Evolutionary conservation across 306 rosid species (phyloP).

Genomic region (Begonia fuchsioides): DNA sequence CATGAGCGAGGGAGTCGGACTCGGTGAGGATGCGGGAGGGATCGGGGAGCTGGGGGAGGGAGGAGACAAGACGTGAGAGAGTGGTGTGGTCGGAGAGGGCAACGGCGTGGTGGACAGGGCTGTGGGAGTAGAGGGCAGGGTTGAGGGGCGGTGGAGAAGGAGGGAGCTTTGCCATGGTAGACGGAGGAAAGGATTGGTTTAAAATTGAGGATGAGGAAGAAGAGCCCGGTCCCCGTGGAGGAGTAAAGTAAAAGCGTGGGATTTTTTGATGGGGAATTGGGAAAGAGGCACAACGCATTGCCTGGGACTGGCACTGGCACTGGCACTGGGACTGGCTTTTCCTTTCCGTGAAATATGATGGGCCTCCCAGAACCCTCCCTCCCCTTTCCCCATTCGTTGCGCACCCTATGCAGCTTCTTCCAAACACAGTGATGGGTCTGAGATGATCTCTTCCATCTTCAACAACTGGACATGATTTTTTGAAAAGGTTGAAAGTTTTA

Average conservation of each 20-base stretch:
- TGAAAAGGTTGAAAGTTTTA: too few relatives aligned
- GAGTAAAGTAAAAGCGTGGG: too few relatives aligned
- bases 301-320: too few relatives aligned
- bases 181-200: not conserved
- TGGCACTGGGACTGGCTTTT: too few relatives aligned
- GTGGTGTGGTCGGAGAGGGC: constrained; percentile 34
- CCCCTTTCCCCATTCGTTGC: too few relatives aligned
- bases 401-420: too few relatives aligned
- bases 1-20: constrained; percentile 71
- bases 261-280: not conserved
- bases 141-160: constrained; percentile 18
- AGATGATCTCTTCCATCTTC: too few relatives aligned
- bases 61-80: constrained; percentile 41
- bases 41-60: constrained; percentile 60
- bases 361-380: too few relatives aligned
- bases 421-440: too few relatives aligned
- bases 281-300: not conserved
- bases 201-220: not conserved
- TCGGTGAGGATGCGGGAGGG: constrained; percentile 50
- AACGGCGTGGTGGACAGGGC: constrained; percentile 79
- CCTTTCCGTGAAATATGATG: too few relatives aligned
- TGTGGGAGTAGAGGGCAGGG: constrained; percentile 50
- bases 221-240: too few relatives aligned
- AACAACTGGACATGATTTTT: too few relatives aligned
- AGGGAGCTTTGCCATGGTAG: constrained; percentile 43